Evolutionary conservation across 345 rosid genomes (phyloP).

Genomic region (Citrus sinensis): DVS_A1.0 CM039161.1:182501-183000

Average conservation of each 20-base stretch:
- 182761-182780: background rate
- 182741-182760: background rate
- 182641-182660: background rate
- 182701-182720: background rate
- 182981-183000: background rate
- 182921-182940: background rate
- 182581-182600: background rate
- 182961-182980: background rate
- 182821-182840: background rate
- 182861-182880: background rate
- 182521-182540: background rate
- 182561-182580: background rate
- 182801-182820: background rate
- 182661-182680: background rate
- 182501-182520: background rate
- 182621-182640: background rate
- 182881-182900: background rate
- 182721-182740: background rate
- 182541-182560: background rate
- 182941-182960: too few species aligned
- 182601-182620: background rate
- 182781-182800: background rate
- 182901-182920: background rate
- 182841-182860: background rate
- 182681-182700: background rate